A percentile compares a stretch with the other conserved stretches of the same genome.
Evolutionary conservation across 2,329 filamentous ascomycete species (phyloP).

Genomic region (Lizonia empirigonia): DNA sequence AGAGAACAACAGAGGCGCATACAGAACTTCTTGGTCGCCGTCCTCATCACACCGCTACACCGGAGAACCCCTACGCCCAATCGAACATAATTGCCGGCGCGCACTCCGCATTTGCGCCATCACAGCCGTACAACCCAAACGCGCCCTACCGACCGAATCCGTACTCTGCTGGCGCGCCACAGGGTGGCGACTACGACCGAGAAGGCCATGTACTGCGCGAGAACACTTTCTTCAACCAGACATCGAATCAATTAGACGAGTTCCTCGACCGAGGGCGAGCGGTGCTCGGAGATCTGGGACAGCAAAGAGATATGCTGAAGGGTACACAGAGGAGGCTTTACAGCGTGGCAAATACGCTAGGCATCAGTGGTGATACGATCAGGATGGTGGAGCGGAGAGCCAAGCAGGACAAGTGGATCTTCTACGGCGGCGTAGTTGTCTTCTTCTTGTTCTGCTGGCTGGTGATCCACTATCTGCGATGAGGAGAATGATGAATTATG

Average conservation of each 20-base stretch:
- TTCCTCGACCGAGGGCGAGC: conserved; percentile 91
- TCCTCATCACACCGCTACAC: conserved; percentile 76
- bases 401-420: conserved; percentile 97
- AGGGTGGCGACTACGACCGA: conserved; percentile 64
- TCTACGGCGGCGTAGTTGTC: conserved; percentile 80
- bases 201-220: conserved; percentile 87
- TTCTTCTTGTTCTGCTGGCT: conserved; percentile 94
- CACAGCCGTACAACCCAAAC: conserved; percentile 34
- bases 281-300: conserved; percentile 83
- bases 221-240: conserved; percentile 82
- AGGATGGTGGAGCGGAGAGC: conserved; percentile 93
- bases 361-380: conserved; percentile 93
- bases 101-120: conserved; percentile 41
- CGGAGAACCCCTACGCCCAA: conserved; percentile 82
- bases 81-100: conserved; percentile 50
- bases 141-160: conserved; percentile 49
- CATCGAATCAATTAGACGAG: conserved; percentile 86
- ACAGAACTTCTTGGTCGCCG: conserved; percentile 84
- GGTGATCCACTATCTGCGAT: conserved; percentile 79
- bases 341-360: conserved; percentile 90
- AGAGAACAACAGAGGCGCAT: conserved; percentile 70
- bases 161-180: conserved; percentile 44
- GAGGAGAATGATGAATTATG: not conserved
- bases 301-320: conserved; percentile 94
- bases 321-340: conserved; percentile 90